Conservation (phyloP, 2,329 filamentous ascomycete species). For the Ophiognomonia clavigignenti-juglandacearum region DNA sequence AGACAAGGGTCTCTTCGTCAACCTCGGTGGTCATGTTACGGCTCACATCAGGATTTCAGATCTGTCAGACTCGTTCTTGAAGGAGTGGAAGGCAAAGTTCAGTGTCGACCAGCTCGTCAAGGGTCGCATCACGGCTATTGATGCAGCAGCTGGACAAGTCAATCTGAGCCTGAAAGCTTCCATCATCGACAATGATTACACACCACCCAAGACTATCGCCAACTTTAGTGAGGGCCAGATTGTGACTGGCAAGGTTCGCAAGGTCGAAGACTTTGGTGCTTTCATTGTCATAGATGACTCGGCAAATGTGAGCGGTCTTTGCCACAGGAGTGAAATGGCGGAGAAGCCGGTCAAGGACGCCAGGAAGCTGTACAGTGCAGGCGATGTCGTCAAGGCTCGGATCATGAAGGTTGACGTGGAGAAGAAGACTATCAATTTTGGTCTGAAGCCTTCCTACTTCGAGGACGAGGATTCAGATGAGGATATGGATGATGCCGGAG, state of each 20-base stretch:
- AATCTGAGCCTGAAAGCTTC: conserved; percentile 87
- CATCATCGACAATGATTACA: conserved; percentile 73
- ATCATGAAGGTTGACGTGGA: conserved; percentile 72
- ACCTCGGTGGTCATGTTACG: conserved; percentile 74
- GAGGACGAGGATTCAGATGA: conserved; percentile 53
- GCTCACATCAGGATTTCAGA: conserved; percentile 83
- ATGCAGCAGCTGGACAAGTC: conserved; percentile 63
- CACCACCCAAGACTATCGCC: conserved; percentile 65
- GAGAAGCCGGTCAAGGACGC: conserved; percentile 78
- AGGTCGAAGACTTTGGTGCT: conserved; percentile 91
- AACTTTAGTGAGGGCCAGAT: conserved; percentile 76
- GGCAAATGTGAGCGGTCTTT: conserved; percentile 84
- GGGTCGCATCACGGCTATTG: conserved; percentile 73
- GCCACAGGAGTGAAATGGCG: conserved; percentile 88
- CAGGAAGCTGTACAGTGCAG: conserved; percentile 83
- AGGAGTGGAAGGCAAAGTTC: conserved; percentile 91
- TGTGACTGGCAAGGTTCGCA: conserved; percentile 85
- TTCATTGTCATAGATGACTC: conserved; percentile 90
- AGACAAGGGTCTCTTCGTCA: conserved; percentile 84
- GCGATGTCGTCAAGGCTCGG: conserved; percentile 89
- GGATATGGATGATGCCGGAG: conserved; percentile 39
- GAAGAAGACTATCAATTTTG: conserved; percentile 79
- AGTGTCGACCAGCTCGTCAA: conserved; percentile 86
- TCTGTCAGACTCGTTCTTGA: conserved; percentile 84
- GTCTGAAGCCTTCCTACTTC: conserved; percentile 90